A percentile compares a stretch with the other conserved stretches of the same genome.
These are phyloP conservation scores for Sporisorium reilianum DNA, from an alignment of 1,284 basidiomycete species.

Conservation along the genomic window DNA sequence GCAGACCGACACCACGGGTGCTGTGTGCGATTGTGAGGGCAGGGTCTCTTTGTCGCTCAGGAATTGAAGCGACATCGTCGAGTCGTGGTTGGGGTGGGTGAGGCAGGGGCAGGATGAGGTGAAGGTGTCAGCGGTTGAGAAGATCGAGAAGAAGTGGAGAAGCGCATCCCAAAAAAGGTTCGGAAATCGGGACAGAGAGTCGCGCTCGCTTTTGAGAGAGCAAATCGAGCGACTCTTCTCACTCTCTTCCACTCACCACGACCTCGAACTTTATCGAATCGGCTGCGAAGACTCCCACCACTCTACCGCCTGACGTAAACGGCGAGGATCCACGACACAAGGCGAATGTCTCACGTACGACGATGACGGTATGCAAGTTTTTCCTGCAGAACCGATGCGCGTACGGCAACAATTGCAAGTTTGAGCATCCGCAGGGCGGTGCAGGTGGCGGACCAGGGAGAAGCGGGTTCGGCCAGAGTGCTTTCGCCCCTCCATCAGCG, in stretches of 20 bases:
- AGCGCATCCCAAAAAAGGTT: neutral
- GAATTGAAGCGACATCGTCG: slow-evolving; percentile 45
- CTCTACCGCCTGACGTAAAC: no score
- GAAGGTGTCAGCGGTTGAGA: neutral
- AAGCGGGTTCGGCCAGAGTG: slow-evolving; percentile 42
- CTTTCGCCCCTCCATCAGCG: slow-evolving; percentile 39
- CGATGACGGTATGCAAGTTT: slow-evolving; percentile 56
- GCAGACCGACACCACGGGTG: slow-evolving; percentile 39
- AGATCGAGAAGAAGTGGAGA: slow-evolving; percentile 1
- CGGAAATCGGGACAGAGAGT: neutral
- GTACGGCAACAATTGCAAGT: slow-evolving; percentile 57
- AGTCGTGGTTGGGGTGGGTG: no score
- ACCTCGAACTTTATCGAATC: neutral
- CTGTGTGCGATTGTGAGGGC: slow-evolving; percentile 27
- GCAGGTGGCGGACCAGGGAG: slow-evolving; percentile 10
- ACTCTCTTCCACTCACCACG: neutral
- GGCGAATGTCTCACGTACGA: neutral
- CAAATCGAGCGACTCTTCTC: neutral
- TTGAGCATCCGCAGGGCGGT: slow-evolving; percentile 48
- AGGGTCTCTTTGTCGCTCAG: slow-evolving; percentile 41
- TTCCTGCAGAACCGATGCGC: slow-evolving; percentile 53
- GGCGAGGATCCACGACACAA: neutral
- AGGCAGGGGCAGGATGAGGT: neutral
- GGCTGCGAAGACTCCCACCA: neutral
- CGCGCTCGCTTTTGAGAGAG: neutral